Evolutionary conservation across 2,329 filamentous ascomycete species (phyloP).

Genomic region (Fusarium protoensiforme): DNA sequence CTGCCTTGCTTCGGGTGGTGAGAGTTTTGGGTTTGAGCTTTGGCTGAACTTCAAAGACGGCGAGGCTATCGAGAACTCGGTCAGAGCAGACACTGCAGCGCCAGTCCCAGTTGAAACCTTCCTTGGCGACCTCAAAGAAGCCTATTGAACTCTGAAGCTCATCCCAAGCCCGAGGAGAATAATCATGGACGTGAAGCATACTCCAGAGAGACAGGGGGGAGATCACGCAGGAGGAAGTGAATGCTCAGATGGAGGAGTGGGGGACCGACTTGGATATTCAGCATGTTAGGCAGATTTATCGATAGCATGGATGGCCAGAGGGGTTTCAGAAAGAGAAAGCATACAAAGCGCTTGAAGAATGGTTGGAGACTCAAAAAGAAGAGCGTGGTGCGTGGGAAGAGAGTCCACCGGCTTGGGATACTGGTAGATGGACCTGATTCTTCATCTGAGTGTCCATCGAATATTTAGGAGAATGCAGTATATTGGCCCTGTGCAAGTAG

Average conservation of each 20-base stretch:
- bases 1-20: conserved; percentile 5
- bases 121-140: conserved; percentile 41
- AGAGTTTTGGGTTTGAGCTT: background rate
- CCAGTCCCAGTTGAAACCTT: conserved; percentile 22
- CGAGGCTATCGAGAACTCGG: conserved; percentile 10
- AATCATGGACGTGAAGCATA: conserved; percentile 4
- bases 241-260: conserved; percentile 3
- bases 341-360: background rate
- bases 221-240: conserved; percentile 30
- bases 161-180: conserved; percentile 27
- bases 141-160: conserved; percentile 36
- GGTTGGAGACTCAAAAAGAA: background rate
- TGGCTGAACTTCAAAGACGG: conserved; percentile 22
- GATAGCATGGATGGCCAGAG: conserved; percentile 47
- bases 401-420: background rate
- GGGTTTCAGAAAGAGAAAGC: conserved; percentile 45
- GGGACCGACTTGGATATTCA: conserved; percentile 27
- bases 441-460: background rate
- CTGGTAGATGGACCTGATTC: background rate
- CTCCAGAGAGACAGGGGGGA: conserved; percentile 4
- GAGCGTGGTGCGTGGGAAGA: background rate
- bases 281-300: conserved; percentile 41
- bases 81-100: background rate
- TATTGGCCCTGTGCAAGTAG: background rate
- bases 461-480: background rate